Conservation (phyloP, 331 rosid species). For the Erythrophleum ivorense region DNA sequence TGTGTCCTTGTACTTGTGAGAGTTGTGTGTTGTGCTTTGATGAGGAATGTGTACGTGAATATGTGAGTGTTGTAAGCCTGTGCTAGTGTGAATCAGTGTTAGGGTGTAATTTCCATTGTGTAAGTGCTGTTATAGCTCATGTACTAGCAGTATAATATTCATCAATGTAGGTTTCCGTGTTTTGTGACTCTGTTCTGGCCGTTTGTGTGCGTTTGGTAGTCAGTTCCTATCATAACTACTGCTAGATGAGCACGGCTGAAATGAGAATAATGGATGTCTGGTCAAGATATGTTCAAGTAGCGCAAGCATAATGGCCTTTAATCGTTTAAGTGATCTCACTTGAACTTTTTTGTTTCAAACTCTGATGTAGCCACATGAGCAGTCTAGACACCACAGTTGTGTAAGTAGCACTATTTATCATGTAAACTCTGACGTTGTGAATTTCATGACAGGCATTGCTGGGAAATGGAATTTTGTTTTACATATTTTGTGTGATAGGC, state of each 20-base stretch:
- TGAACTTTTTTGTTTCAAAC: background rate
- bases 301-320: background rate
- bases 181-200: background rate
- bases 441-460: constrained; percentile 62
- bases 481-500: constrained; percentile 73
- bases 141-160: background rate
- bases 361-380: background rate
- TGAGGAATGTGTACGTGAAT: background rate
- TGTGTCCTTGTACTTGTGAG: background rate
- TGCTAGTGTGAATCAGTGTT: background rate
- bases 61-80: background rate
- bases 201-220: background rate
- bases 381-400: background rate
- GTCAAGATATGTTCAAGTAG: background rate
- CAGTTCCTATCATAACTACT: background rate
- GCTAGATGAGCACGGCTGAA: background rate
- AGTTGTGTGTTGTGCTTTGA: background rate
- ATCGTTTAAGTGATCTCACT: background rate
- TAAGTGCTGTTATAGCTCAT: background rate
- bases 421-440: constrained; percentile 6
- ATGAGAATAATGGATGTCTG: background rate
- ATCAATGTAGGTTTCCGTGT: background rate
- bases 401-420: background rate
- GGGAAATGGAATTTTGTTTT: constrained; percentile 87
- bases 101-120: background rate